A percentile compares a stretch with the other conserved stretches of the same genome.
Conservation (phyloP, 495 filamentous ascomycete genomes). For the Astrocystis sublimbata region DNA sequence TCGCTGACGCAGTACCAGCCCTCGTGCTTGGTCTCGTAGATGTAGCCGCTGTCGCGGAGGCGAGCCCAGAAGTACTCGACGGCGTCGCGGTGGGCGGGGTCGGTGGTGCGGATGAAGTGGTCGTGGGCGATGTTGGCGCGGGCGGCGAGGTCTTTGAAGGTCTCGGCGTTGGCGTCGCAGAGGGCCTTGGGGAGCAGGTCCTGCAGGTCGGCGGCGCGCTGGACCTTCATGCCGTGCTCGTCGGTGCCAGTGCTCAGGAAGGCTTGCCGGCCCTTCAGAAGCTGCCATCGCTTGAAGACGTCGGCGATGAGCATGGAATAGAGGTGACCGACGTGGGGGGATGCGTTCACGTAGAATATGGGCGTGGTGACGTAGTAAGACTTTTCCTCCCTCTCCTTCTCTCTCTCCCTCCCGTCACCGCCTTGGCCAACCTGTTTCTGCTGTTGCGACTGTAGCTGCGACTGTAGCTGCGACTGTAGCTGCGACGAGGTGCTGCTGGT, state of each 20-base stretch:
- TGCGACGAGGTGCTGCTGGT: slow-evolving; percentile 7
- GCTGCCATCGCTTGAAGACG: slow-evolving; percentile 89
- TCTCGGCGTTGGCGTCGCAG: slow-evolving; percentile 62
- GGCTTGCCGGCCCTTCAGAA: slow-evolving; percentile 66
- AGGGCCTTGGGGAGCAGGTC: slow-evolving; percentile 53
- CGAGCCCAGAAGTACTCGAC: slow-evolving; percentile 90
- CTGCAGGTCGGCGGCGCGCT: slow-evolving; percentile 73
- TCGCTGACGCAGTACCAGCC: slow-evolving; percentile 98
- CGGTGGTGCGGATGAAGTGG: slow-evolving; percentile 89
- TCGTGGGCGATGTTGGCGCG: slow-evolving; percentile 70
- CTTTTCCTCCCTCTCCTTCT: slow-evolving; percentile 52
- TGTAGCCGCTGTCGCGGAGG: slow-evolving; percentile 71
- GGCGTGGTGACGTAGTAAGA: slow-evolving; percentile 96
- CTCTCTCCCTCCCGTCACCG: background rate
- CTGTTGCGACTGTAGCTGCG: background rate
- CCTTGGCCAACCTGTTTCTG: too few relatives aligned
- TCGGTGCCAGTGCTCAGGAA: slow-evolving; percentile 91
- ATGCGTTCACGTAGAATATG: slow-evolving; percentile 98
- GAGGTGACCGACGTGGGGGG: slow-evolving; percentile 91
- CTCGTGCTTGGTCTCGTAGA: slow-evolving; percentile 83
- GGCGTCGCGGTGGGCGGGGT: slow-evolving; percentile 74
- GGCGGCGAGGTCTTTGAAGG: slow-evolving; percentile 69
- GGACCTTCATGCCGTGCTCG: slow-evolving; percentile 97
- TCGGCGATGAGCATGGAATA: slow-evolving; percentile 92
- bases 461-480: background rate